Evolutionary conservation across 768 basidiomycete species (phyloP).

Genomic region (Flagelloscypha sp.): DNA sequence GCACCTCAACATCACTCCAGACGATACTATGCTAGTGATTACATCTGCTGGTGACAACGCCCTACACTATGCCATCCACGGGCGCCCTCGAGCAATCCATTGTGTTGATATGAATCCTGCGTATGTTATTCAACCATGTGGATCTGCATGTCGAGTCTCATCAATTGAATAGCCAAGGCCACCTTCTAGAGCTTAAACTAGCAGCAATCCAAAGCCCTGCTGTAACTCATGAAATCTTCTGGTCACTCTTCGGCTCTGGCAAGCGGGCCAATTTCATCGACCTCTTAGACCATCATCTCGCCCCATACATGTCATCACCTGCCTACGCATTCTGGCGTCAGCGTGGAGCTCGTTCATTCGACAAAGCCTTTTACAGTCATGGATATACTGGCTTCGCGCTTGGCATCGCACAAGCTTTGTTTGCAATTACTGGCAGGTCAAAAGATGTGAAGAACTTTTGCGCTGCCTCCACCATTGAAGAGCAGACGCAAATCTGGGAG

Average conservation of each 20-base stretch:
- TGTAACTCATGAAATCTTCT: conserved; percentile 56
- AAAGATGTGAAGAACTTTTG: conserved; percentile 50
- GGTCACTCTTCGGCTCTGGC: conserved; percentile 59
- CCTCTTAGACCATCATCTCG: conserved; percentile 51
- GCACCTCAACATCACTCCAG: conserved; percentile 44
- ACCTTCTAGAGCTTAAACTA: conserved; percentile 72
- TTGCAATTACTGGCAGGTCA: conserved; percentile 50
- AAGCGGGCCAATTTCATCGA: conserved; percentile 48
- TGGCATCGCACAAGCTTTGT: conserved; percentile 49
- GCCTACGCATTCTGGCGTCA: conserved; percentile 75
- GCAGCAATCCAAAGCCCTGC: conserved; percentile 49
- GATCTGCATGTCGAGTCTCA: conserved; percentile 4
- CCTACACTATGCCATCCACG: conserved; percentile 68
- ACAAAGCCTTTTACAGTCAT: conserved; percentile 52
- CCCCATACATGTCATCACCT: conserved; percentile 59
- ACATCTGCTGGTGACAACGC: conserved; percentile 78
- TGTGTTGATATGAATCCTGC: conserved; percentile 71
- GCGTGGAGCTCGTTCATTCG: conserved; percentile 43
- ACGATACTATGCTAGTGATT: conserved; percentile 66
- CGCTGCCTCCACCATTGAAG: conserved; percentile 39
- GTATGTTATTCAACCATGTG: conserved; percentile 15
- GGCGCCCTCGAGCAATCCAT: conserved; percentile 52
- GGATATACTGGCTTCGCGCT: conserved; percentile 67
- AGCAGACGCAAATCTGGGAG: conserved; percentile 58
- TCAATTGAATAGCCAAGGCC: conserved; percentile 45